phyloP scores from a whole-genome alignment of 306 rosid genomes.

The Lagenaria siceraria region DNA sequence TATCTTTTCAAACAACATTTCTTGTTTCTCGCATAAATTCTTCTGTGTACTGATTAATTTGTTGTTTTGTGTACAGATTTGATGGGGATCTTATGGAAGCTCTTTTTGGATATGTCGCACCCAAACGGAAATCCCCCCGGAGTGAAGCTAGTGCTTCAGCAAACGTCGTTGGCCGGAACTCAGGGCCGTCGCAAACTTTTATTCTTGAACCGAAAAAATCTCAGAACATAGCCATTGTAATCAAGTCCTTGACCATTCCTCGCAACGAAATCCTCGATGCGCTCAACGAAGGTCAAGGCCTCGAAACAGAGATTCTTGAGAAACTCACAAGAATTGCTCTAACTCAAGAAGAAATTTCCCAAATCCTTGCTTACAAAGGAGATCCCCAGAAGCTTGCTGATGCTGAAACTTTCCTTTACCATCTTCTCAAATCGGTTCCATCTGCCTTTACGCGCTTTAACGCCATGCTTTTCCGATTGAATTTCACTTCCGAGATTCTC shows the following conservation, averaged over 20 bases:
- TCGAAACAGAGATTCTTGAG: conserved; percentile 53
- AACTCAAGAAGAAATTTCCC: conserved; percentile 56
- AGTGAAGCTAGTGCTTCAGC: conserved; percentile 17
- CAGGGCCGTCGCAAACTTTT: conserved; percentile 19
- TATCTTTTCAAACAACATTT: neutral
- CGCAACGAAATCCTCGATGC: conserved; percentile 47
- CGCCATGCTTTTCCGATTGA: conserved; percentile 65
- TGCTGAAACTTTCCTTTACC: conserved; percentile 71
- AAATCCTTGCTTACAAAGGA: conserved; percentile 43
- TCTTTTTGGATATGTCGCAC: conserved; percentile 59
- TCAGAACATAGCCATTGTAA: conserved; percentile 73
- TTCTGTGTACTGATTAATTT: neutral
- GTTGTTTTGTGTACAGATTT: conserved; percentile 34
- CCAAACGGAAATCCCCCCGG: conserved; percentile 36
- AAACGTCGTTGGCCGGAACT: conserved; percentile 12
- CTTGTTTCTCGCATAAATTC: neutral
- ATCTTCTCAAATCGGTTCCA: conserved; percentile 63
- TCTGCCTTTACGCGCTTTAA: conserved; percentile 62
- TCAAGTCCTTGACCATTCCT: conserved; percentile 54
- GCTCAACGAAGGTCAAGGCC: conserved; percentile 63
- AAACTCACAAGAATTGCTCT: conserved; percentile 66
- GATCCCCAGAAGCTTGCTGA: conserved; percentile 55
- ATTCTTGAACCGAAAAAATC: conserved; percentile 69
- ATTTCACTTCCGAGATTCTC: conserved; percentile 37
- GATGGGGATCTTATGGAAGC: conserved; percentile 92